A percentile compares a stretch with the other conserved stretches of the same genome.
Evolutionary conservation across 371 early-diverging fungal species (phyloP).

Genomic region (Syncephalis plumigaleata): DNA sequence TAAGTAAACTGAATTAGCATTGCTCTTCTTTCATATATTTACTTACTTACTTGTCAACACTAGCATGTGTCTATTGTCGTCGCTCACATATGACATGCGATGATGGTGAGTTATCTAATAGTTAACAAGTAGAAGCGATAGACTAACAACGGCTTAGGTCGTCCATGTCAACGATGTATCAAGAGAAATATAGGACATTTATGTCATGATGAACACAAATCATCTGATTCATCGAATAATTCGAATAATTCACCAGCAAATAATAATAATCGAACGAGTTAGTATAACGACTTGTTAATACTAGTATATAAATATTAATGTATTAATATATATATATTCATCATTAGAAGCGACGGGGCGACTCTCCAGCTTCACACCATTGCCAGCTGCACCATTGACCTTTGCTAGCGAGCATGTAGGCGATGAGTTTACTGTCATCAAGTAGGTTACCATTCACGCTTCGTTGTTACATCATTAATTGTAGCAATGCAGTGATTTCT

Average conservation of each 20-base stretch:
- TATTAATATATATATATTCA: too few species aligned
- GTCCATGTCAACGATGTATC: constrained; percentile 89
- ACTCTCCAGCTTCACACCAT: constrained; percentile 2
- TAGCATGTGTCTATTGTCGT: constrained; percentile 67
- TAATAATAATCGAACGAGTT: constrained; percentile 4
- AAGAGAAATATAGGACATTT: constrained; percentile 84
- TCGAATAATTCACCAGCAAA: background rate
- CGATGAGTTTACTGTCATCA: constrained; percentile 62
- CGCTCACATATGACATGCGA: constrained; percentile 80
- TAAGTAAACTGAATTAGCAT: constrained; percentile 7
- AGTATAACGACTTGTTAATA: constrained; percentile 1
- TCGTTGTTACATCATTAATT: too few species aligned
- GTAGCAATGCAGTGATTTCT: background rate
- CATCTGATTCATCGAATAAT: background rate
- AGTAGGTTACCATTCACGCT: constrained; percentile 15
- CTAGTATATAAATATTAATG: constrained; percentile 2
- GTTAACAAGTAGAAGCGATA: background rate
- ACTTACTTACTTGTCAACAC: background rate
- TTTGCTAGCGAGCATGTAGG: constrained; percentile 67
- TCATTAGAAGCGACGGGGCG: too few species aligned
- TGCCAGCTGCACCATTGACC: constrained; percentile 28
- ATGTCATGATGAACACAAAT: constrained; percentile 68
- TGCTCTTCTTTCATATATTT: too few species aligned
- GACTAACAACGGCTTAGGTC: constrained; percentile 18
- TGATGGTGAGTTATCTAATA: constrained; percentile 23